Base-by-base conservation (phyloP, 2,329 filamentous ascomycete genomes). In the Orbilia quercus region DNA sequence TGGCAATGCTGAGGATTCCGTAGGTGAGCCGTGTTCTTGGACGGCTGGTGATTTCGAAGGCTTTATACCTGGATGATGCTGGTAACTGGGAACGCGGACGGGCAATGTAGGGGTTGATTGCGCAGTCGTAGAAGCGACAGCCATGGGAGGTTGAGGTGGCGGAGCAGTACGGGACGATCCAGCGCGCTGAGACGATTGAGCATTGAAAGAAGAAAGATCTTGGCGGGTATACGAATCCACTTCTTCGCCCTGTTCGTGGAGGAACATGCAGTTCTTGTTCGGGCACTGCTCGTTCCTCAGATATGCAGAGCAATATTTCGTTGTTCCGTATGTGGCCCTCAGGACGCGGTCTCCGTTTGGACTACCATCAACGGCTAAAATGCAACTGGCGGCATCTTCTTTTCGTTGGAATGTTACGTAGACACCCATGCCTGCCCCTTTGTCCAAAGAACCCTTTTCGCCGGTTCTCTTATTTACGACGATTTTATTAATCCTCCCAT, bases 281-380 rank as follows among this genome's bases (percentile, higher is more conserved):
- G 91, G 92, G 81, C 95, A 99, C 76, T 89, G 90, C 81, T 99
- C 95, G 76, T 96, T 92, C 67, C 96, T 90, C 16, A 99, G 85
- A 84, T 96, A 99, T 2, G 95, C 94, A 0, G 95, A 99, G 81
- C 95, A 99, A 81, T 99, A 99, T 80, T 99, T 99, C 2, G 95
- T 99, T 0, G 95, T 99, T 22, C 95, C 95, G 76, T 89, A 89
- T 79, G 90, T 88, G 11, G 88, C 88, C 77, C 88, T 87, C 18
- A 99, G 82, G 12, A 91, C 85, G 55, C 94, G 85, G 75, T 98
- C 95, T 58, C 91, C 92, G 79, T 99, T 98, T 74, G 90, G 87
- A 1, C 93, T 96, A 34, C 93, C 92, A 80, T 99, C 92, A 3
- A 99, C 95, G 38, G 92, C 92, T 64, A 89, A 86, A 75, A 99